Evolutionary conservation across 805 yeast species (phyloP), one percentile per base, ranked within the genome.

Genomic region (Zygosaccharomyces gambellarensis): DNA sequence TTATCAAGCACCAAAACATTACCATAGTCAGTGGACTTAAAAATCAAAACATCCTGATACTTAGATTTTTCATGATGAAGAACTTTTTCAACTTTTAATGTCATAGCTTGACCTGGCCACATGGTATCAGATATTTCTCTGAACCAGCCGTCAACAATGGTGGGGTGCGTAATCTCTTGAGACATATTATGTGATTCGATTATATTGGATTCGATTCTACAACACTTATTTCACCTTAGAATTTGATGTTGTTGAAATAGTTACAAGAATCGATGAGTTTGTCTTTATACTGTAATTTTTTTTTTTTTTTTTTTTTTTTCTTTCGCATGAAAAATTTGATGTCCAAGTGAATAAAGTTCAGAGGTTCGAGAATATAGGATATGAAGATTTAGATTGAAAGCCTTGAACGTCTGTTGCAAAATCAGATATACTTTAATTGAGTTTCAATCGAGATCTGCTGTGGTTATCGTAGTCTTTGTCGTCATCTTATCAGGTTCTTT

Each of bases 81-180:
- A 46, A 92, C 80, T 70, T 90, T 82, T 59, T 92, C 89, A 50
- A 92, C 98, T 56, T 83, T 80, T 60, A 92, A 77, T 46, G 90
- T 80, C 94, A 94, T 84, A 59, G 97, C 98, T 78, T 90, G 96
- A 57, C 99, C 99, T 28, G 99, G 98, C 95, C 97, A 92, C 88
- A 89, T 86, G 67, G 95, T 87, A 70, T 90, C 88, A 58, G 96
- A 87, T 69, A 87, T 77, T 72, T 92, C 99, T 63, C 92, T 83
- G 75, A 92, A 92, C 99, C 99, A 92, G 65, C 97, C 97, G 71
- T 94, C 69, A 41, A 65, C 68, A 49, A 72, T 71, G 12, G 75
- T 71, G 47, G 76, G 75, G 61, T 72, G 76, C 9, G 74, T 65
- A 48, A 71, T 59, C 60, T 69, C 70, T 47, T 59, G 57, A 44